Conservation (phyloP, 371 early-diverging fungal genomes). For the Mucor lusitanicus region DNA sequence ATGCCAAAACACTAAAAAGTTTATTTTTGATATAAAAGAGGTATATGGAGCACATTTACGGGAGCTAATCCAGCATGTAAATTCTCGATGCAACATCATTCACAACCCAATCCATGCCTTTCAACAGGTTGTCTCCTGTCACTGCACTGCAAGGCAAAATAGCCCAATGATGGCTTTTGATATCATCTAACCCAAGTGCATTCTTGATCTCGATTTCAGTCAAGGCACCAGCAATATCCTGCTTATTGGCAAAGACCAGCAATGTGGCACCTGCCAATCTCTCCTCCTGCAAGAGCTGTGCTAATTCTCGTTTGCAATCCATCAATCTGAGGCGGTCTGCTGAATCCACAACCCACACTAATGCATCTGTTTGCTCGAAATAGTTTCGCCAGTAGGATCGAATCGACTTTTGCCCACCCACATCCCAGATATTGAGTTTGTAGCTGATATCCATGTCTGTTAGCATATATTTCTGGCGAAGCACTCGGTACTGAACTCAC, state of each 20-base stretch:
- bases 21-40: background rate
- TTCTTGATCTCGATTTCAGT: slow-evolving; percentile 71
- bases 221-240: slow-evolving; percentile 89
- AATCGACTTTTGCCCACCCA: slow-evolving; percentile 98
- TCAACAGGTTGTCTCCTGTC: slow-evolving; percentile 82
- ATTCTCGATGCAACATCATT: slow-evolving; percentile 89
- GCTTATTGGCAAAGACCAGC: slow-evolving; percentile 95
- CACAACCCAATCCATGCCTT: slow-evolving; percentile 94
- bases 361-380: slow-evolving; percentile 98
- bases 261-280: slow-evolving; percentile 91
- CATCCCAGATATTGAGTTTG: slow-evolving; percentile 76
- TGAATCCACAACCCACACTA: slow-evolving; percentile 99
- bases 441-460: slow-evolving; percentile 3
- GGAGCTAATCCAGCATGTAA: slow-evolving; percentile 62
- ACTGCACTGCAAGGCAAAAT: slow-evolving; percentile 91
- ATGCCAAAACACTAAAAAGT: too few relatives aligned
- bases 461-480: background rate
- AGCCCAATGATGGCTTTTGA: slow-evolving; percentile 91
- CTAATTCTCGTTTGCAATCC: slow-evolving; percentile 84
- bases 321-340: slow-evolving; percentile 83
- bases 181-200: slow-evolving; percentile 70
- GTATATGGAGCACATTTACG: background rate
- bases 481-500: slow-evolving; percentile 32
- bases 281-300: slow-evolving; percentile 83
- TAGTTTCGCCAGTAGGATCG: slow-evolving; percentile 99